phyloP scores from a whole-genome alignment of 2,329 filamentous ascomycete genomes.

The Davidsoniella neocaledoniae region DNA sequence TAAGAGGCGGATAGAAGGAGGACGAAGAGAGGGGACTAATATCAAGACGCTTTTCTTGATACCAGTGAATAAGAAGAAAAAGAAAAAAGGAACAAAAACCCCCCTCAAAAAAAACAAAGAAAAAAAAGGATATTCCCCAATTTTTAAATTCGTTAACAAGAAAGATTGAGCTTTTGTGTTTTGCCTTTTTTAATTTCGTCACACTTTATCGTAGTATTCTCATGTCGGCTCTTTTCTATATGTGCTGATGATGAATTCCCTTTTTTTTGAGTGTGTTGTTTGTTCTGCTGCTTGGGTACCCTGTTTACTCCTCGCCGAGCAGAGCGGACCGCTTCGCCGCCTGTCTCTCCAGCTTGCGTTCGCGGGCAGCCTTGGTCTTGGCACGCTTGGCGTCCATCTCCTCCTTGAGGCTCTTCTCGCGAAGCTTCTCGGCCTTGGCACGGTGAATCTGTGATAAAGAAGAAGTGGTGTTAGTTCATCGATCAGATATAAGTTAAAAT shows the following conservation, averaged over 20 bases:
- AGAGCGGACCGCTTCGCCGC: conserved; percentile 79
- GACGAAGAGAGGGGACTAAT: too few relatives aligned
- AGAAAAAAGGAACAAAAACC: too few relatives aligned
- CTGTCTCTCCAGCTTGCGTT: conserved; percentile 90
- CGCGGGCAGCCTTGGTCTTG: conserved; percentile 99
- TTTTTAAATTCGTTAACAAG: too few relatives aligned
- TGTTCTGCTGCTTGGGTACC: conserved; percentile 13
- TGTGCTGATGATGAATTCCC: conserved; percentile 12
- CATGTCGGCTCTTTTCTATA: neutral
- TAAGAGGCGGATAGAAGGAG: too few relatives aligned
- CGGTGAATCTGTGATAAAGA: conserved; percentile 68
- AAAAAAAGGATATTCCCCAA: too few relatives aligned
- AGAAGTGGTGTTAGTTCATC: neutral
- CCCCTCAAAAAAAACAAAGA: too few relatives aligned
- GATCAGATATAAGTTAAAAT: neutral
- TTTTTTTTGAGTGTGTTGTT: conserved; percentile 12
- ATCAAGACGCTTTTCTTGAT: too few relatives aligned
- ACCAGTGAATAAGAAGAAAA: too few relatives aligned
- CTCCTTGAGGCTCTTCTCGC: conserved; percentile 91
- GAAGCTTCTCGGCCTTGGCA: conserved; percentile 98
- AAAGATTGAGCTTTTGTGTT: too few relatives aligned
- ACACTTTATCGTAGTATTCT: neutral
- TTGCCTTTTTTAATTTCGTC: too few relatives aligned
- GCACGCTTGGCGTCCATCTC: conserved; percentile 99
- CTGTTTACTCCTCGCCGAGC: conserved; percentile 43